A percentile compares a stretch with the other conserved stretches of the same genome.
phyloP scores from a whole-genome alignment of 2,329 filamentous ascomycete genomes.

The Chaetothyriales sp. region DNA sequence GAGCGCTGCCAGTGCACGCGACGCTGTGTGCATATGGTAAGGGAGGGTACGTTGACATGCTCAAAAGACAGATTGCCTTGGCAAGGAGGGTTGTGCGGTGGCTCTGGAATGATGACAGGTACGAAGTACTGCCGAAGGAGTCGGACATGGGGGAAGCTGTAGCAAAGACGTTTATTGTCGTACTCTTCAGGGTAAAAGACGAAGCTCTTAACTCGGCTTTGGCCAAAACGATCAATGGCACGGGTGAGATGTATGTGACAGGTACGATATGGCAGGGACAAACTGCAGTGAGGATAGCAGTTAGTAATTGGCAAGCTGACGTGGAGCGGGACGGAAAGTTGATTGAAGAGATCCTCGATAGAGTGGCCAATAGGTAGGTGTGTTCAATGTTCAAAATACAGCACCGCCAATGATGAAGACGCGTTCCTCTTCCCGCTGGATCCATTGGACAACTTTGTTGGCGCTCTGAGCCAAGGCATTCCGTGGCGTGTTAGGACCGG shows the following conservation, averaged over 20 bases:
- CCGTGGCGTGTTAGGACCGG: conserved; percentile 52
- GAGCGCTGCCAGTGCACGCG: conserved; percentile 79
- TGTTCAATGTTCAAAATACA: conserved; percentile 45
- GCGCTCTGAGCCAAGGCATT: conserved; percentile 67
- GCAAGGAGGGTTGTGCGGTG: conserved; percentile 54
- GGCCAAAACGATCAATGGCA: conserved; percentile 59
- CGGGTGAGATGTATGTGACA: conserved; percentile 65
- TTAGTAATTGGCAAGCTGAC: conserved; percentile 73
- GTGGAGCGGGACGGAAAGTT: conserved; percentile 51
- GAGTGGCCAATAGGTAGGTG: conserved; percentile 24
- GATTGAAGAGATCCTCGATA: conserved; percentile 49
- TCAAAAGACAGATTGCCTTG: conserved; percentile 58
- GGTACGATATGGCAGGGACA: conserved; percentile 64
- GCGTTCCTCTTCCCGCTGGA: conserved; percentile 78
- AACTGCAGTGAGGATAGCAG: conserved; percentile 66
- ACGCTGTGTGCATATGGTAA: conserved; percentile 62
- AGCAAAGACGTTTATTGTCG: conserved; percentile 51
- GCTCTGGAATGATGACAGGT: conserved; percentile 47
- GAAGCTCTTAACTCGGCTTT: conserved; percentile 50
- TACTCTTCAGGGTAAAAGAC: conserved; percentile 64
- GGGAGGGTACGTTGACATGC: conserved; percentile 53
- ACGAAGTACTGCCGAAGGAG: conserved; percentile 49
- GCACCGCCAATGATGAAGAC: conserved; percentile 97
- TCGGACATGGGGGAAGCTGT: conserved; percentile 29
- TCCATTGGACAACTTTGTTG: conserved; percentile 83